Evolutionary conservation across 768 basidiomycete species (phyloP).

Genomic region (Phylloporus arenicola): DNA sequence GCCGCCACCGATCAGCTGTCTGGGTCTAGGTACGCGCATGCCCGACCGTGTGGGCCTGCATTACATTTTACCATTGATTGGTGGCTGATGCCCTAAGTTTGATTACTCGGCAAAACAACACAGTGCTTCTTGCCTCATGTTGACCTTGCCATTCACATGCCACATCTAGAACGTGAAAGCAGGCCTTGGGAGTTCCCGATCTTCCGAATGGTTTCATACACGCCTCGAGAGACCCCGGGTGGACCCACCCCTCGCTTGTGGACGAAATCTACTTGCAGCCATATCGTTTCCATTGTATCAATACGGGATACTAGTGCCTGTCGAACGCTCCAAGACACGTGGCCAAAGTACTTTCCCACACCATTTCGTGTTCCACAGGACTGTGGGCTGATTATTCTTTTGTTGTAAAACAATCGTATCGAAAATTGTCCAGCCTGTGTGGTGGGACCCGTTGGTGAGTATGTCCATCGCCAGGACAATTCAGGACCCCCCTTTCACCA

Average conservation of each 20-base stretch:
- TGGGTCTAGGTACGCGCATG: constrained; percentile 12
- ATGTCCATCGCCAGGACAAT: background rate
- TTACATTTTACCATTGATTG: constrained; percentile 9
- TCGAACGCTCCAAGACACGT: constrained; percentile 2
- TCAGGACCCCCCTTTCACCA: constrained; percentile 5
- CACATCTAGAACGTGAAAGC: constrained; percentile 22
- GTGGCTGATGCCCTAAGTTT: constrained; percentile 14
- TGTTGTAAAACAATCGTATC: background rate
- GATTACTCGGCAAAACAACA: constrained; percentile 11
- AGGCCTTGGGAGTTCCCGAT: constrained; percentile 13
- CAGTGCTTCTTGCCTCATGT: constrained; percentile 28
- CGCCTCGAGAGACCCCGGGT: constrained; percentile 20
- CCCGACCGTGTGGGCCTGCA: constrained; percentile 17
- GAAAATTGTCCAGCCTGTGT: background rate
- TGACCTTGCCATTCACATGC: constrained; percentile 22
- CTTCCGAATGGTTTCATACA: constrained; percentile 13
- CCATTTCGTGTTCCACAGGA: background rate
- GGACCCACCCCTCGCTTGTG: background rate
- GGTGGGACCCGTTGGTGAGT: constrained; percentile 4
- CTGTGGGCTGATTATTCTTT: background rate
- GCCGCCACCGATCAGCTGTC: constrained; percentile 3
- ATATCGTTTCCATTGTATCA: background rate
- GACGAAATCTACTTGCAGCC: background rate
- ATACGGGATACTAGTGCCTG: background rate
- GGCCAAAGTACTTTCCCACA: constrained; percentile 1